phyloP scores from a whole-genome alignment of 106 monocot species.

The Dendrobium nobile region DNA sequence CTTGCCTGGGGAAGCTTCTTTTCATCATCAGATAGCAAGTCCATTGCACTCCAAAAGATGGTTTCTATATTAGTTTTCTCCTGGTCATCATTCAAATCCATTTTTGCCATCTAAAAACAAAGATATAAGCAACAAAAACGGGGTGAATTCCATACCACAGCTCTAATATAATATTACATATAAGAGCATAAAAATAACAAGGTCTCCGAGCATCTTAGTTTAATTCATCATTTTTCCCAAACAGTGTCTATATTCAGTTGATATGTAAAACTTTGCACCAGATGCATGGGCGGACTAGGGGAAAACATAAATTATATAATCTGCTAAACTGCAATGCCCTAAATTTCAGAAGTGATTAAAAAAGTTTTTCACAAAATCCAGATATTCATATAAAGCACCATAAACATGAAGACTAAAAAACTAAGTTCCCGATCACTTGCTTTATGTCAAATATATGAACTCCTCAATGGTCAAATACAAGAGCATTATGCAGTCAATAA shows the following conservation, averaged over 20 bases:
- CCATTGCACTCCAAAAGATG: conserved; percentile 99
- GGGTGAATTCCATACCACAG: not conserved
- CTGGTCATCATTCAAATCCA: conserved; percentile 89
- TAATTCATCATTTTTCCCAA: not conserved
- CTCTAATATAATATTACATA: not conserved
- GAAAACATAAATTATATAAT: not conserved
- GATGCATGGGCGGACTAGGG: not conserved
- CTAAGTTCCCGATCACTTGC: not conserved
- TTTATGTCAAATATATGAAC: not conserved
- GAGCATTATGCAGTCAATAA: not conserved
- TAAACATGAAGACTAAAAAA: not conserved
- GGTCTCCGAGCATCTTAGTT: not conserved
- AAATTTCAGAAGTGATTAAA: not conserved
- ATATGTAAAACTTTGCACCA: not conserved
- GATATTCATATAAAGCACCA: not conserved
- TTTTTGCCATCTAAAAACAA: conserved; percentile 78
- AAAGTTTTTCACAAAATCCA: not conserved
- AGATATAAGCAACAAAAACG: not conserved
- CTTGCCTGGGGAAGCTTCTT: conserved; percentile 98
- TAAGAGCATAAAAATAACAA: not conserved
- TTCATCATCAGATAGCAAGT: conserved; percentile 95
- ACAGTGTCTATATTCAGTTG: not conserved
- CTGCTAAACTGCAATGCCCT: not conserved
- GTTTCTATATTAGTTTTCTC: conserved; percentile 83
- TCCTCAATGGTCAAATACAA: not conserved